These are phyloP conservation scores for Purpureocillium lavendulum DNA, from an alignment of 2,329 filamentous ascomycete species.

Conservation along the genomic window DNA sequence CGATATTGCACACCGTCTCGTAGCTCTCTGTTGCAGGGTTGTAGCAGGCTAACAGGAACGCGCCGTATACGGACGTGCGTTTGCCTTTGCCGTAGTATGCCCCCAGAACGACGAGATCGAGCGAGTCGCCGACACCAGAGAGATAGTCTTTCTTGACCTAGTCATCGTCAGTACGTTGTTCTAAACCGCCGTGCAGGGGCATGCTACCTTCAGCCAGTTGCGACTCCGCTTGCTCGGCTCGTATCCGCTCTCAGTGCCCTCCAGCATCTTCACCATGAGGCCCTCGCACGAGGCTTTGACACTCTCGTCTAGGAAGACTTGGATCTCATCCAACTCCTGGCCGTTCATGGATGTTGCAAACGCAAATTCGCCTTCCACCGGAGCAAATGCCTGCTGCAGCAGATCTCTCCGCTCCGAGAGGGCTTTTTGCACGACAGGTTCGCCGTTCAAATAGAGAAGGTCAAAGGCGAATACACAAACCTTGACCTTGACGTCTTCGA, in stretches of 20 bases:
- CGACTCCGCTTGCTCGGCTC: conserved; percentile 93
- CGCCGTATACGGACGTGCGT: conserved; percentile 89
- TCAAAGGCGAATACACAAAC: conserved; percentile 98
- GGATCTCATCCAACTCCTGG: conserved; percentile 87
- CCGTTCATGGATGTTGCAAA: conserved; percentile 85
- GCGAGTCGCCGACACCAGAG: conserved; percentile 83
- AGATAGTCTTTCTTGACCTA: conserved; percentile 98
- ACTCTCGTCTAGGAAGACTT: conserved; percentile 84
- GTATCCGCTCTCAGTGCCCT: conserved; percentile 86
- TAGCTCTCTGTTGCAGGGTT: conserved; percentile 73
- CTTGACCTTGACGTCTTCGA: conserved; percentile 91
- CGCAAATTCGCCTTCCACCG: conserved; percentile 81
- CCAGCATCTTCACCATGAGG: conserved; percentile 98
- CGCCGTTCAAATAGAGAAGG: conserved; percentile 84
- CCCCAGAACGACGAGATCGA: conserved; percentile 91
- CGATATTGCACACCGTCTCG: conserved; percentile 97
- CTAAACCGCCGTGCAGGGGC: not conserved
- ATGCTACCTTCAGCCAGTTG: conserved; percentile 86
- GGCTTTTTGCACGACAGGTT: conserved; percentile 78
- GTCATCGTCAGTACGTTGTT: not conserved
- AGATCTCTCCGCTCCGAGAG: conserved; percentile 76
- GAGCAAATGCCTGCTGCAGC: conserved; percentile 63
- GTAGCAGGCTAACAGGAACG: conserved; percentile 92
- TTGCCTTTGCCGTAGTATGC: conserved; percentile 94
- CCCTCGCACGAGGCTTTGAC: conserved; percentile 96